These are phyloP conservation scores for Inga leiocalycina DNA, from an alignment of 306 rosid genomes.

Conservation along the genomic window DNA sequence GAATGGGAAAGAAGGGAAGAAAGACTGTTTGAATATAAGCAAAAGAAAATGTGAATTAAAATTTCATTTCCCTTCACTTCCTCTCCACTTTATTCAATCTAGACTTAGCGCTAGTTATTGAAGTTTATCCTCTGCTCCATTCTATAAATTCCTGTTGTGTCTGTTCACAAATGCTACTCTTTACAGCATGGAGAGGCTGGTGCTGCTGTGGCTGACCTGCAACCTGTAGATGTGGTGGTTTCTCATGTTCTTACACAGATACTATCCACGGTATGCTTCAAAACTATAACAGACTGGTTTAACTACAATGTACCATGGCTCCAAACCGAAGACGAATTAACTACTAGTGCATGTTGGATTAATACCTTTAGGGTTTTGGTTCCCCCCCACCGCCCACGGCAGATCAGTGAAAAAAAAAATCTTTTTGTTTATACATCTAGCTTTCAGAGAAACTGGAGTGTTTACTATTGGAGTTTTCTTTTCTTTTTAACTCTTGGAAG, in stretches of 20 bases:
- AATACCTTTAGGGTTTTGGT: background rate
- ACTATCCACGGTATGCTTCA: constrained; percentile 68
- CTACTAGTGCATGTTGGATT: constrained; percentile 1
- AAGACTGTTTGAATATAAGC: background rate
- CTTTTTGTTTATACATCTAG: background rate
- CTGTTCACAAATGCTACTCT: constrained; percentile 37
- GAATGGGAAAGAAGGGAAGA: background rate
- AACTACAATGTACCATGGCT: background rate
- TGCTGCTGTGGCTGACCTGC: constrained; percentile 79
- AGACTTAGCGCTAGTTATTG: background rate
- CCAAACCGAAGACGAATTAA: background rate
- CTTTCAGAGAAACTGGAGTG: background rate
- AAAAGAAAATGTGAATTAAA: background rate
- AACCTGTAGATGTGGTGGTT: constrained; percentile 85
- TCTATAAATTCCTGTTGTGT: constrained; percentile 20
- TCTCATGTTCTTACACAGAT: constrained; percentile 86
- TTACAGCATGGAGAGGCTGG: constrained; percentile 98
- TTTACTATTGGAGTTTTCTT: background rate
- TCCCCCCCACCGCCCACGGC: too few species aligned
- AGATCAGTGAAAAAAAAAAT: too few species aligned
- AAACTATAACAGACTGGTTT: constrained; percentile 19
- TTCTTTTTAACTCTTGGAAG: background rate
- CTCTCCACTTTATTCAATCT: background rate
- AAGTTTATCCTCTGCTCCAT: constrained; percentile 13
- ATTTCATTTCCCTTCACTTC: background rate